Base-by-base conservation (phyloP, 305 asterid species). In the Salvia sclarea region DNA sequence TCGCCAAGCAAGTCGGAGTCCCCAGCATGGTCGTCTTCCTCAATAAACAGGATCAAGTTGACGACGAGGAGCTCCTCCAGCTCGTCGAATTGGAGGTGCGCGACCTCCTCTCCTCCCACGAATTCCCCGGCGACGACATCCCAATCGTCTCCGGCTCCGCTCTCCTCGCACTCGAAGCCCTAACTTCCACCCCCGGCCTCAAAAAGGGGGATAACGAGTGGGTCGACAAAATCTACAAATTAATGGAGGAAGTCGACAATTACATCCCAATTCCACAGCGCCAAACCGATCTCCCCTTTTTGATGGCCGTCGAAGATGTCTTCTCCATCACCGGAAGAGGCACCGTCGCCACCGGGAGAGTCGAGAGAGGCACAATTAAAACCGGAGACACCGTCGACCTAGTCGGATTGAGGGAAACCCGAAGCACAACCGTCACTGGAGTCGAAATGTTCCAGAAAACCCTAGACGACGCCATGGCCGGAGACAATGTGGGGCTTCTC, bases 391-490 rank as follows among this genome's bases (percentile, higher is more conserved):
- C 75, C 0, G 81, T 83, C 1, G 85, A 83, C 20, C 59, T 83
- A 1, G 87, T 83, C 8, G 87, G 87, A 2, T 38, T 83, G 70
- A 68, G 59, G 20, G 87, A 78, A 1, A 83, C 87, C 0, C 55
- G 81, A 54, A 58, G n/a, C 70, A 80, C 85, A 0, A 83, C 85
- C 0, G 87, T 83, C 6, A 83, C 87, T 0, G 87, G 87, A 0
- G 85, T 83, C 1, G 87, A 83, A 44, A 83, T 83, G 87, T 83
- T 83, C 24, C 87, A 83, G 61, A 83, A 83, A 66, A 83, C 76
- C 4, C 31, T 83, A 13, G 87, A 83, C 10, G 85, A 83, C 7
- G 87, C 87, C 0, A 63, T 83, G 80, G 87, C 87, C 1, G 87
- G 87, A 11, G 87, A 83, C 61, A 83, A 83, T 60, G 87, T 78